A percentile compares a stretch with the other conserved stretches of the same genome.
Evolutionary conservation across 345 rosid genomes (phyloP).

Genomic region (Cochlearia excelsa): DNA sequence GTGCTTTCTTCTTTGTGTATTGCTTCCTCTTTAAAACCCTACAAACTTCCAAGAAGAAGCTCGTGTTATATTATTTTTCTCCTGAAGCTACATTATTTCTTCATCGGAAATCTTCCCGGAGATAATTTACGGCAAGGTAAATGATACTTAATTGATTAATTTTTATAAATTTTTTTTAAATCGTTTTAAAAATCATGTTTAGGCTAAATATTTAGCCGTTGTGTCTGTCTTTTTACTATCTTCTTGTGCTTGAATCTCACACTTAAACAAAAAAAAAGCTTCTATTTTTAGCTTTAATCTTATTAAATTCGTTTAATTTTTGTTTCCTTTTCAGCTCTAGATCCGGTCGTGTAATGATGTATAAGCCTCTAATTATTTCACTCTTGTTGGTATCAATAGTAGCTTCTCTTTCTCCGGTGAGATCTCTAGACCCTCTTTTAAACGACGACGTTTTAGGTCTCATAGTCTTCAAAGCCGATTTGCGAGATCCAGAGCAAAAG

Average conservation of each 20-base stretch:
- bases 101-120: neutral
- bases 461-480: conserved; percentile 82
- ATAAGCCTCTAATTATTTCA: conserved; percentile 20
- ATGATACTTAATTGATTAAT: neutral
- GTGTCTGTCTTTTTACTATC: too few species aligned
- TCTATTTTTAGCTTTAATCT: too few species aligned
- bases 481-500: conserved; percentile 70
- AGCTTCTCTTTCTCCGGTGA: conserved; percentile 30
- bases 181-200: too few species aligned
- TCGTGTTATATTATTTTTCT: neutral
- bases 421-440: conserved; percentile 59
- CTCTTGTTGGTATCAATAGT: conserved; percentile 30
- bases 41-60: conserved; percentile 20
- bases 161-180: neutral
- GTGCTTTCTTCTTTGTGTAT: neutral
- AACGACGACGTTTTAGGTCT: conserved; percentile 82
- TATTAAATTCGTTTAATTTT: neutral
- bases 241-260: too few species aligned
- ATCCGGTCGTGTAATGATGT: conserved; percentile 7
- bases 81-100: conserved; percentile 10
- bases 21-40: conserved; percentile 11
- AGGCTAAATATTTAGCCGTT: too few species aligned
- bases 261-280: neutral
- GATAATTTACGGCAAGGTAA: neutral
- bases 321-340: conserved; percentile 26